phyloP scores from a whole-genome alignment of 2,329 filamentous ascomycete species.

The Aspergillus cejpii region DNA sequence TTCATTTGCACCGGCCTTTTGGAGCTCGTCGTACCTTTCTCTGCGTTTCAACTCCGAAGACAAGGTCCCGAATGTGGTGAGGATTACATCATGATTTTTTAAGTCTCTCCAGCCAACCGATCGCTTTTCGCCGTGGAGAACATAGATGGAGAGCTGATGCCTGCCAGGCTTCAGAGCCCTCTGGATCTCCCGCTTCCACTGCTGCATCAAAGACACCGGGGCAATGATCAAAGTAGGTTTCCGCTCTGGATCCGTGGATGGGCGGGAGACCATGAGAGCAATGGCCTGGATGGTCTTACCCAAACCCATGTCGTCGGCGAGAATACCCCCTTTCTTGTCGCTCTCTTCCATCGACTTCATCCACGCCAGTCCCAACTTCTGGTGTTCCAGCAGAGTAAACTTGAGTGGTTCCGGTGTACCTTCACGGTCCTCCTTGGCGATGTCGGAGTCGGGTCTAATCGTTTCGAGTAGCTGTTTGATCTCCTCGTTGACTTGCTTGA shows the following conservation, averaged over 20 bases:
- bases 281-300: constrained; percentile 81
- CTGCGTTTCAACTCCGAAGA: constrained; percentile 60
- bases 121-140: constrained; percentile 62
- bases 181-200: constrained; percentile 76
- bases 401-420: constrained; percentile 63
- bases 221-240: constrained; percentile 79
- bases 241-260: constrained; percentile 50
- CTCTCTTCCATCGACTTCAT: constrained; percentile 67
- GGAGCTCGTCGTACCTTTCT: constrained; percentile 46
- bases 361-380: constrained; percentile 71
- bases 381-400: constrained; percentile 69
- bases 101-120: constrained; percentile 54
- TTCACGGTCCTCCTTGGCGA: constrained; percentile 56
- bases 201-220: constrained; percentile 69
- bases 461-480: constrained; percentile 64
- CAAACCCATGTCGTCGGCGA: constrained; percentile 76
- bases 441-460: constrained; percentile 64
- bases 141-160: constrained; percentile 57
- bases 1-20: constrained; percentile 41
- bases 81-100: constrained; percentile 62
- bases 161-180: constrained; percentile 55
- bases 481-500: constrained; percentile 55
- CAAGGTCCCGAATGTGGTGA: constrained; percentile 72
- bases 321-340: constrained; percentile 64
- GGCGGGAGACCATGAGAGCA: constrained; percentile 64